A percentile compares a stretch with the other conserved stretches of the same genome.
These are phyloP conservation scores for Cutaneotrichosporon cavernicola DNA, from an alignment of 1,284 basidiomycete species.

Conservation along the genomic window DNA sequence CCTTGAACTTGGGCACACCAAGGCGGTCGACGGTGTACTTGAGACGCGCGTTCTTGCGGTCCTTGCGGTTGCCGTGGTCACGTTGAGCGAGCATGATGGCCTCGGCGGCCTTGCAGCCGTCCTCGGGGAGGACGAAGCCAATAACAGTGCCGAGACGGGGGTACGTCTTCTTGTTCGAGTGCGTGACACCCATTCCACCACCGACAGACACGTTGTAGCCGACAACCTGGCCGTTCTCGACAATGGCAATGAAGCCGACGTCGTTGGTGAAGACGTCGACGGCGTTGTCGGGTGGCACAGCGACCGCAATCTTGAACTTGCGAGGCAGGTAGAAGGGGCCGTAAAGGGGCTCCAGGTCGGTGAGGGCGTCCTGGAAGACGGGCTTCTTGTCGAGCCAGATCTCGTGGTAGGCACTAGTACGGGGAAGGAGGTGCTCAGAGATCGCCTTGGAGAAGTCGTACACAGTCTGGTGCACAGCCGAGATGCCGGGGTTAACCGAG, in stretches of 20 bases:
- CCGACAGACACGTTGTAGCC: constrained; percentile 91
- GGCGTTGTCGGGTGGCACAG: constrained; percentile 94
- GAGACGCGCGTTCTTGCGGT: constrained; percentile 77
- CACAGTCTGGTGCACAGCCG: constrained; percentile 78
- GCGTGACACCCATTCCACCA: constrained; percentile 99
- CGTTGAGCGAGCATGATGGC: constrained; percentile 91
- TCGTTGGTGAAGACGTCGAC: constrained; percentile 96
- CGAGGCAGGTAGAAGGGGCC: constrained; percentile 96
- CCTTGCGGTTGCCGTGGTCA: constrained; percentile 91
- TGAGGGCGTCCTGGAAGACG: constrained; percentile 82
- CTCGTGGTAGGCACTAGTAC: constrained; percentile 94
- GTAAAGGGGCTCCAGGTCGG: constrained; percentile 94
- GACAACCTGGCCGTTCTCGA: constrained; percentile 69
- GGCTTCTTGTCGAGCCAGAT: constrained; percentile 98
- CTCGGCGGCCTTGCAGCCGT: constrained; percentile 84
- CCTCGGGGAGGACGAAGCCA: constrained; percentile 87
- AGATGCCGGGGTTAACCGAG: constrained; percentile 84
- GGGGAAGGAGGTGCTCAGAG: constrained; percentile 83
- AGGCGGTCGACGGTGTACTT: constrained; percentile 98
- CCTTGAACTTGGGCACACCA: constrained; percentile 80
- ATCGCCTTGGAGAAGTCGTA: constrained; percentile 82
- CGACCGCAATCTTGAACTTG: constrained; percentile 98
- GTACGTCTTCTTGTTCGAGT: constrained; percentile 98
- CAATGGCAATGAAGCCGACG: constrained; percentile 90
- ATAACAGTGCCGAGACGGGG: constrained; percentile 84